Evolutionary conservation across 1,139 yeast species (phyloP).

Genomic region (Pichia sp.): DNA sequence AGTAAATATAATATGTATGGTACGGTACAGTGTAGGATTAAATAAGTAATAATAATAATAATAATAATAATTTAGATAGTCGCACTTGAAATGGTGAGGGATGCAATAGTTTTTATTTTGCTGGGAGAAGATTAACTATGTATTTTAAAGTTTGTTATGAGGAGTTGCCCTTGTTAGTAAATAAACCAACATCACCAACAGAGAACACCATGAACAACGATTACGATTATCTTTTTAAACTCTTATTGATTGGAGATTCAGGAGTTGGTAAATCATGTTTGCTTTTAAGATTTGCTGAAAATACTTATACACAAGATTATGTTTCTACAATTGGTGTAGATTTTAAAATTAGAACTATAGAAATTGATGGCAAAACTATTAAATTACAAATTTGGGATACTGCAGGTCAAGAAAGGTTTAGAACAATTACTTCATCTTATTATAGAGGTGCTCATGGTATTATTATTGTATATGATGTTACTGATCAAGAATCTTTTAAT

Average conservation of each 20-base stretch:
- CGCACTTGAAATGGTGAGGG: no score
- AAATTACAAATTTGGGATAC: slow-evolving; percentile 99
- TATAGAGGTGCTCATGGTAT: slow-evolving; percentile 99
- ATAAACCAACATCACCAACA: not conserved
- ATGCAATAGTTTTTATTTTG: no score
- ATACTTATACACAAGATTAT: slow-evolving; percentile 94
- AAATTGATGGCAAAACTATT: slow-evolving; percentile 93
- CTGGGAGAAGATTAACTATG: no score
- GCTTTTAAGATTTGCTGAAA: slow-evolving; percentile 92
- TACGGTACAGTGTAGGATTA: no score
- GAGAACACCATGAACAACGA: slow-evolving; percentile 57
- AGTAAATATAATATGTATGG: no score
- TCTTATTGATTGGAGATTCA: slow-evolving; percentile 92
- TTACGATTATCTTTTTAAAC: slow-evolving; percentile 95
- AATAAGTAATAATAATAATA: no score
- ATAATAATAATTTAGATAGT: no score
- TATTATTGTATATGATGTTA: slow-evolving; percentile 95
- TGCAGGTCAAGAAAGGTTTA: slow-evolving; percentile 97
- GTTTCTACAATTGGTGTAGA: slow-evolving; percentile 98
- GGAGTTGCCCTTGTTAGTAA: not conserved
- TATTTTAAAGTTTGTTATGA: no score
- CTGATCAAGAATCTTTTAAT: slow-evolving; percentile 96
- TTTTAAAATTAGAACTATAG: slow-evolving; percentile 95
- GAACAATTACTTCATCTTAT: slow-evolving; percentile 96
- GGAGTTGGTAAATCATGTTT: slow-evolving; percentile 98